Conservation (phyloP, 495 filamentous ascomycete species). For the Neurospora sp. region DNA sequence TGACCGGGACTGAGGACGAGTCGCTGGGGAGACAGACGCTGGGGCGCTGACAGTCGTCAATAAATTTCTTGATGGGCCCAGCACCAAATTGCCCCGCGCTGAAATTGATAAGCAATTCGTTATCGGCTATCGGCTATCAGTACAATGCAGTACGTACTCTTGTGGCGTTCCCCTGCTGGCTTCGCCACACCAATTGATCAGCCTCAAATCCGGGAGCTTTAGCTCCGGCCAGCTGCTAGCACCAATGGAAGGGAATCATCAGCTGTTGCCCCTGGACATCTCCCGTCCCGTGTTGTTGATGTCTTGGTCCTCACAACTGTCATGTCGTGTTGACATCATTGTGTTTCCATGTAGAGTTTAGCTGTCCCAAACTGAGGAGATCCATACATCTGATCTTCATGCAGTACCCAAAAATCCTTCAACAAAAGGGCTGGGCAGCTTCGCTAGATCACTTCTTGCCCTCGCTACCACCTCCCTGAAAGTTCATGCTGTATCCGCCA, state of each 20-base stretch:
- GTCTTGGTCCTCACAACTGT: background rate
- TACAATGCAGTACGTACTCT: background rate
- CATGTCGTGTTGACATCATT: background rate
- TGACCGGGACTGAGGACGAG: background rate
- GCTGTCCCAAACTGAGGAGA: background rate
- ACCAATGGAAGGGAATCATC: background rate
- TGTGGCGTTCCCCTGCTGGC: background rate
- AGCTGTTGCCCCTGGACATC: background rate
- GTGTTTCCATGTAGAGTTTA: background rate
- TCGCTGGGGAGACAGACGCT: background rate
- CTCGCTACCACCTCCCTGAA: slow-evolving; percentile 39
- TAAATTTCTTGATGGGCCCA: slow-evolving; percentile 6
- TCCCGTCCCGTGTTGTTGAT: background rate
- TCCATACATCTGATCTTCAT: background rate
- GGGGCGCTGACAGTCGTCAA: background rate
- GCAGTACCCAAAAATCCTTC: background rate
- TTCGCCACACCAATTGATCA: background rate
- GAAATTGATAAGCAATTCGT: slow-evolving; percentile 4
- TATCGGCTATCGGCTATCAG: slow-evolving; percentile 1
- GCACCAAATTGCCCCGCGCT: slow-evolving; percentile 6
- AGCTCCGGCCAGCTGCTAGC: background rate
- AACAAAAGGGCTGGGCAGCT: background rate
- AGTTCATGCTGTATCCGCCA: slow-evolving; percentile 89
- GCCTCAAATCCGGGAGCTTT: background rate
- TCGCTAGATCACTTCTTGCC: background rate